These are phyloP conservation scores for Penicillium lagena DNA, from an alignment of 495 filamentous ascomycete species.

Conservation along the genomic window DNA sequence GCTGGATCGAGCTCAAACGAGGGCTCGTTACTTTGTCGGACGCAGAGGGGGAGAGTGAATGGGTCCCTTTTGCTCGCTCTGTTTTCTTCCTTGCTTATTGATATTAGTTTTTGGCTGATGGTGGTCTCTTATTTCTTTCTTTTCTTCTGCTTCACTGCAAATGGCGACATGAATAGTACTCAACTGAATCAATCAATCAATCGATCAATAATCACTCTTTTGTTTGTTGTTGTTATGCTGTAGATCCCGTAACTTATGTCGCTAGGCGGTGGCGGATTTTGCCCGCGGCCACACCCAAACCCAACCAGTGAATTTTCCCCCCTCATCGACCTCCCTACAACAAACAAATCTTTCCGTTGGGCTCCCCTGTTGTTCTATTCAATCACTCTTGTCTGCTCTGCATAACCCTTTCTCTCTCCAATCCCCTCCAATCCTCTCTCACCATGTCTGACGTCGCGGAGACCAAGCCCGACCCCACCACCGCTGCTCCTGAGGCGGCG, in stretches of 20 bases:
- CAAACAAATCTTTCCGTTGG: slow-evolving; percentile 7
- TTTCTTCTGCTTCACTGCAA: no score
- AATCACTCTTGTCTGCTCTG: not conserved
- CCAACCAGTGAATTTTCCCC: slow-evolving; percentile 25
- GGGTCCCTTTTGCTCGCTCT: slow-evolving; percentile 7
- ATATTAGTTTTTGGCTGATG: slow-evolving; percentile 10
- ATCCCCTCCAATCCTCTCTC: slow-evolving; percentile 4
- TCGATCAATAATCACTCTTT: no score
- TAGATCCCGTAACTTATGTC: no score
- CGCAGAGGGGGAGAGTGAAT: slow-evolving; percentile 7
- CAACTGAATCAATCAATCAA: no score
- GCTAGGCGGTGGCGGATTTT: slow-evolving; percentile 3
- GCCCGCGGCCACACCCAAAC: slow-evolving; percentile 9
- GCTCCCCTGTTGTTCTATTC: not conserved
- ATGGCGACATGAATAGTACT: no score
- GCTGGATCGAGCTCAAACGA: slow-evolving; percentile 32
- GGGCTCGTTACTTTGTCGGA: slow-evolving; percentile 27
- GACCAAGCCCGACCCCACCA: slow-evolving; percentile 45
- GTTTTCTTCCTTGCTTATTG: slow-evolving; percentile 4
- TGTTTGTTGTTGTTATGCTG: no score
- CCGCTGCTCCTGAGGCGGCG: slow-evolving; percentile 32
- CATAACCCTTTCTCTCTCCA: not conserved
- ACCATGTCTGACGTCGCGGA: slow-evolving; percentile 44
- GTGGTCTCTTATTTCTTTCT: not conserved
- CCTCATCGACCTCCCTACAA: slow-evolving; percentile 23